Evolutionary conservation across 257 asterid genomes (phyloP).

Genomic region (Echium plantagineum): DNA sequence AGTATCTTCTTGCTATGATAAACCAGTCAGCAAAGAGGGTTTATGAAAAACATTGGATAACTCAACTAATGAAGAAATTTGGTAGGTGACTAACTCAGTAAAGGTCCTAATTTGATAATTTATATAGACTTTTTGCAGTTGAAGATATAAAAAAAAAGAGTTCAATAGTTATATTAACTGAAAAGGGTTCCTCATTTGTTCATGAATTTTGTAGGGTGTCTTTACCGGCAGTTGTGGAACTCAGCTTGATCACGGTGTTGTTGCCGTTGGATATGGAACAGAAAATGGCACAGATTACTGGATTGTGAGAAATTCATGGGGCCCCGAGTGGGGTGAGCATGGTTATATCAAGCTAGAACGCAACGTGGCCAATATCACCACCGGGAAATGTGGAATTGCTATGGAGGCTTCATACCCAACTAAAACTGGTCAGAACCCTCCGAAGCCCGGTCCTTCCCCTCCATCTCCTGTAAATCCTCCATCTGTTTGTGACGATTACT

Average conservation of each 20-base stretch:
- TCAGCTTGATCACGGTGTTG: conserved; percentile 69
- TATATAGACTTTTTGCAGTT: no score
- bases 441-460: conserved; percentile 81
- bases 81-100: no score
- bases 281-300: conserved; percentile 58
- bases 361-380: conserved; percentile 31
- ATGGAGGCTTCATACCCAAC: conserved; percentile 70
- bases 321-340: conserved; percentile 65
- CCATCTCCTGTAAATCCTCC: conserved; percentile 65
- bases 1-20: neutral
- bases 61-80: neutral
- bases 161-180: neutral
- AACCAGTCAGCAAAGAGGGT: neutral
- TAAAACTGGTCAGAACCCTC: conserved; percentile 66
- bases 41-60: neutral
- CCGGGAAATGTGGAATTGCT: conserved; percentile 86
- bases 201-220: conserved; percentile 43
- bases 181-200: neutral
- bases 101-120: no score
- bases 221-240: conserved; percentile 72
- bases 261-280: conserved; percentile 64
- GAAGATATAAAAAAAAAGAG: no score
- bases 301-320: conserved; percentile 87
- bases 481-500: conserved; percentile 53
- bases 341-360: conserved; percentile 78